These are phyloP conservation scores for Caryocar brasiliense DNA, from an alignment of 441 rosid genomes.

Conservation along the genomic window DNA sequence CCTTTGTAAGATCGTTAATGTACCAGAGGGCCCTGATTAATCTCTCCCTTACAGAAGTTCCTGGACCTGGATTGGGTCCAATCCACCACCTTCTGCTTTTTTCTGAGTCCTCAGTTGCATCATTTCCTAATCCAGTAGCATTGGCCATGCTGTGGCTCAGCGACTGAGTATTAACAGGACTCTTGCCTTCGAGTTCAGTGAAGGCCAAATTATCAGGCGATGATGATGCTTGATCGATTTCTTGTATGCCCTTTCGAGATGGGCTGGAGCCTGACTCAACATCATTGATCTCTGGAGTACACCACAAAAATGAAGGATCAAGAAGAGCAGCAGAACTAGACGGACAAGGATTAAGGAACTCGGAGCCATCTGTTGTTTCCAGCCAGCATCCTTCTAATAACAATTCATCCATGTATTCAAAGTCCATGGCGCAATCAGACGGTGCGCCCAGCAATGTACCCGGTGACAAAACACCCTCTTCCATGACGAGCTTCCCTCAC, in stretches of 20 bases:
- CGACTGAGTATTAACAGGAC: conserved; percentile 11
- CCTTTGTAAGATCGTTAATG: conserved; percentile 45
- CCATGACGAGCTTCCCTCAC: conserved; percentile 31
- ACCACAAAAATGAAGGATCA: conserved; percentile 37
- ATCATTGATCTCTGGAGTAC: conserved; percentile 26
- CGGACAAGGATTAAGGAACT: conserved; percentile 42
- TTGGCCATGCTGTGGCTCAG: conserved; percentile 6
- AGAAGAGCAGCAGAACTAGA: conserved; percentile 27
- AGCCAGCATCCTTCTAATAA: conserved; percentile 84
- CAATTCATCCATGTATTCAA: conserved; percentile 62
- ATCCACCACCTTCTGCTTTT: conserved; percentile 64
- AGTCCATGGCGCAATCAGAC: conserved; percentile 46
- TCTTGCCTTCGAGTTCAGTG: conserved; percentile 13
- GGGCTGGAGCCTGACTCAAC: conserved; percentile 14
- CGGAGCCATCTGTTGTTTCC: conserved; percentile 72
- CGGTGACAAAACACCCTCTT: conserved; percentile 37
- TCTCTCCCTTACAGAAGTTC: conserved; percentile 54
- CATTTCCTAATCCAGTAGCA: conserved; percentile 3
- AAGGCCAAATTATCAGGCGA: conserved; percentile 11
- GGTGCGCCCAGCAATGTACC: conserved; percentile 21
- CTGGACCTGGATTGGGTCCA: conserved; percentile 42
- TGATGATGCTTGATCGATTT: conserved; percentile 21
- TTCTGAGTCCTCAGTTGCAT: conserved; percentile 29
- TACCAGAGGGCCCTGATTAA: conserved; percentile 51
- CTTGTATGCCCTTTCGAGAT: conserved; percentile 25